Base-by-base conservation (phyloP, 306 rosid species). In the Lablab purpureus region DNA sequence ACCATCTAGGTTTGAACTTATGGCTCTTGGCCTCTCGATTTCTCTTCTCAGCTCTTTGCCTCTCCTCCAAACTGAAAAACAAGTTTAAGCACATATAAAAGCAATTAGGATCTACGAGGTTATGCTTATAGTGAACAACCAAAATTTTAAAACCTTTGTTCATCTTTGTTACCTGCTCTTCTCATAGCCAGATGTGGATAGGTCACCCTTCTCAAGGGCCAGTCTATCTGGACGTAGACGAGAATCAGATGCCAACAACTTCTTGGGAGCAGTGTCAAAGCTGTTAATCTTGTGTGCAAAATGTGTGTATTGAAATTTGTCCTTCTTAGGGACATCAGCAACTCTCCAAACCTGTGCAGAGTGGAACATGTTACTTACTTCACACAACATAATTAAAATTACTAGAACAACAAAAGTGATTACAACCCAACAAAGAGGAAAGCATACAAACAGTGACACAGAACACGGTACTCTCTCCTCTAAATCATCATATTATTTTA, bases 201-300 rank as follows among this genome's bases (percentile, higher is more conserved):
- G 87, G 84, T 96, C 97, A 12, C 98, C 96, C 45, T 85, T 86
- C 90, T 93, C 97, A 15, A 96, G 97, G 51, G 98, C 99, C 77
- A 45, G 49, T 86, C 99, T 89, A 82, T 96, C 98, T 7, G 99
- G 96, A 30, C 98, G 96, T 59, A 96, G 85, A 36, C 98, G 97
- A 41, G 99, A 96, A 81, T 96, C 98, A 0, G 97, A 93, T 21
- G 94, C 92, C 80, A 96, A 75, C 86, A 96, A 81, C 87, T 87
- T 91, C 69, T 90, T 96, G 36, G 99, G 98, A 75, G 98, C 98
- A 43, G 97, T 90, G 83, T 88, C 92, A 59, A 93, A 93, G 90
- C 98, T 91, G 90, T 93, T 96, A 50, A 96, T 77, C 86, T 91
- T 93, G 84, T 93, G 99, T 22, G 99, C 99, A 84, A 96, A 96